phyloP scores from a whole-genome alignment of 257 asterid genomes.

The Scutellaria baicalensis region DNA sequence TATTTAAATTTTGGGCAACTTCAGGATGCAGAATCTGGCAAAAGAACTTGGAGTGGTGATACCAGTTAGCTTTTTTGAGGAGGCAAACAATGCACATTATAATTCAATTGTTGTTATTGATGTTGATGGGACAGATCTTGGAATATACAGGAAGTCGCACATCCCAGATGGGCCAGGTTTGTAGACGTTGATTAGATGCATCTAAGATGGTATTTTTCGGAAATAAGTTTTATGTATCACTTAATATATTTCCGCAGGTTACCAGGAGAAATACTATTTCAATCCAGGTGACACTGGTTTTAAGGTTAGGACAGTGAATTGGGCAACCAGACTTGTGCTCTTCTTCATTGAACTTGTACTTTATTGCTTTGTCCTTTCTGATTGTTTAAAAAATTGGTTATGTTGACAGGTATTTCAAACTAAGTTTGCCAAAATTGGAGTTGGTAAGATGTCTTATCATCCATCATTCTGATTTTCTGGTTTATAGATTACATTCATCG shows the following conservation, averaged over 20 bases:
- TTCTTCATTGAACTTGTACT: slow-evolving; percentile 7
- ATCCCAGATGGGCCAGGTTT: slow-evolving; percentile 98
- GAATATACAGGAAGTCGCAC: slow-evolving; percentile 95
- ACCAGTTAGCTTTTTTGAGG: slow-evolving; percentile 98
- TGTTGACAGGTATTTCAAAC: slow-evolving; percentile 78
- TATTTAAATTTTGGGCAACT: slow-evolving; percentile 4
- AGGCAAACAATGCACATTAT: slow-evolving; percentile 95
- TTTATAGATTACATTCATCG: not conserved
- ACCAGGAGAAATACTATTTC: slow-evolving; percentile 96
- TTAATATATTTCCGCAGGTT: slow-evolving; percentile 44
- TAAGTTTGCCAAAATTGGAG: slow-evolving; percentile 85
- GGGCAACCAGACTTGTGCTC: not conserved
- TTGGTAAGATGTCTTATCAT: slow-evolving; percentile 51
- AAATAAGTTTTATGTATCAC: slow-evolving; percentile 1
- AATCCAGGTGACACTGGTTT: slow-evolving; percentile 98
- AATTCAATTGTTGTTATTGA: slow-evolving; percentile 85
- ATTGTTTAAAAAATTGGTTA: slow-evolving; percentile 6
- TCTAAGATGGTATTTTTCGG: slow-evolving; percentile 4
- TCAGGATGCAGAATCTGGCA: slow-evolving; percentile 91
- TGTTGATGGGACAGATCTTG: slow-evolving; percentile 94
- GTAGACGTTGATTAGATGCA: slow-evolving; percentile 14
- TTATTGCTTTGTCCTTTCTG: slow-evolving; percentile 8
- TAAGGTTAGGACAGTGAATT: slow-evolving; percentile 47
- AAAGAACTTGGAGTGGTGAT: slow-evolving; percentile 87
- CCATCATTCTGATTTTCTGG: not conserved